Evolutionary conservation across 2,329 filamentous ascomycete species (phyloP), one percentile per base, ranked within the genome.

Genomic region (Acrocalymma vagum): DNA sequence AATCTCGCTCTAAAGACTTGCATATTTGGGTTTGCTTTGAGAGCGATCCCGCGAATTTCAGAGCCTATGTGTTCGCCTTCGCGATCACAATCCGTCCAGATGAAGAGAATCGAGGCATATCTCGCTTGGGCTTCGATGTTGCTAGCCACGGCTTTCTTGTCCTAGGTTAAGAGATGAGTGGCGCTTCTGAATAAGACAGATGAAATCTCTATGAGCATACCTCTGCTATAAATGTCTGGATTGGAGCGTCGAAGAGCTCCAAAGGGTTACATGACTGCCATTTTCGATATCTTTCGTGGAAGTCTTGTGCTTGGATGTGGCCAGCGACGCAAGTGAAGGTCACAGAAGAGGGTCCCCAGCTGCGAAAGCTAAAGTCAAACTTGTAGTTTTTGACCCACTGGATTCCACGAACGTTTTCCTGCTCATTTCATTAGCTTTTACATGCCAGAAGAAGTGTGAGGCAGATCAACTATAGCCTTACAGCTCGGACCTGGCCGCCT

Each of bases 11-110:
- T 82, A 63, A 90, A 94, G 42, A 96, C 82, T 47, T 90, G 79
- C 27, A 99, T 84, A 2, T 76, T 76, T 8, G 78, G 71, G 51
- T 96, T 97, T 8, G 82, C 86, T 60, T 84, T 84, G 30, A 78
- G 76, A 5, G 94, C 94, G 43, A 93, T 86, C 36, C 88, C 82
- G 29, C 90, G 85, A 46, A 99, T 93, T 68, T 99, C 93, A 25
- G 87, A 81, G 6, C 94, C 94, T 55, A 99, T 99, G 64, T 97
- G 88, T 69, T 99, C 94, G 23, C 94, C 94, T 77, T 99, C 94
- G 39, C 92, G 85, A 77, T 99, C 94, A 71, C 94, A 97, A 78
- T 99, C 94, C 1, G 94, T 99, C 94, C 94, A 99, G 58, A 99
- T 96, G 69, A 95, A 93, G 21, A 99, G 78, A 9, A 86, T 83